Evolutionary conservation across 2,329 filamentous ascomycete species (phyloP).

Genomic region (Penicillium sclerotigenum): DNA sequence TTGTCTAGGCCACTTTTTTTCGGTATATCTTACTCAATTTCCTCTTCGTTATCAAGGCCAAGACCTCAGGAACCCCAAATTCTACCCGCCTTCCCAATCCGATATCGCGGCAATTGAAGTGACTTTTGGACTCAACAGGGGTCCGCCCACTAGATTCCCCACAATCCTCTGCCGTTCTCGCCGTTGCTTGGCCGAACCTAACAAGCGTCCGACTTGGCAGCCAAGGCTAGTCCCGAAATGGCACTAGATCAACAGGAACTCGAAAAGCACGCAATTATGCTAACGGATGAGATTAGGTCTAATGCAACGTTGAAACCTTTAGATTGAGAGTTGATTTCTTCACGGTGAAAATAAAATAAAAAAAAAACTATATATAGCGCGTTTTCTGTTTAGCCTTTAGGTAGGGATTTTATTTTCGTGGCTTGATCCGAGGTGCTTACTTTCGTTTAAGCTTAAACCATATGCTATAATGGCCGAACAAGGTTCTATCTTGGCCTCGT

Average conservation of each 20-base stretch:
- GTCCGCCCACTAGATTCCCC: neutral
- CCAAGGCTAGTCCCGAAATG: neutral
- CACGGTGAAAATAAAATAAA: neutral
- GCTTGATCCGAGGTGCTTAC: neutral
- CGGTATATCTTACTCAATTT: neutral
- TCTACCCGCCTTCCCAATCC: neutral
- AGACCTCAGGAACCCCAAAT: neutral
- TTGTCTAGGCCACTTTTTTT: too few species aligned
- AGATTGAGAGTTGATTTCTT: neutral
- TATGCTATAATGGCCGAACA: slow-evolving; percentile 13
- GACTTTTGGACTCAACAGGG: neutral
- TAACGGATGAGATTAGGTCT: neutral
- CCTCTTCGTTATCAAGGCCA: neutral
- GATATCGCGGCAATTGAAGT: neutral
- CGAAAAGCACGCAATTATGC: slow-evolving; percentile 5
- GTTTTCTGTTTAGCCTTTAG: neutral
- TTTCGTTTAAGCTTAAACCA: neutral
- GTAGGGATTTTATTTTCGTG: neutral
- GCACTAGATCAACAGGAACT: neutral
- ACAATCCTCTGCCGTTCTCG: neutral
- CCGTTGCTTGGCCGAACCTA: neutral
- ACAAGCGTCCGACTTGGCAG: neutral
- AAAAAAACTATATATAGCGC: neutral
- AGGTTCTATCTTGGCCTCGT: slow-evolving; percentile 12
- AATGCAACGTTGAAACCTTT: neutral